Evolutionary conservation across 495 filamentous ascomycete genomes (phyloP).

Genomic region (Neurospora sp.): DNA sequence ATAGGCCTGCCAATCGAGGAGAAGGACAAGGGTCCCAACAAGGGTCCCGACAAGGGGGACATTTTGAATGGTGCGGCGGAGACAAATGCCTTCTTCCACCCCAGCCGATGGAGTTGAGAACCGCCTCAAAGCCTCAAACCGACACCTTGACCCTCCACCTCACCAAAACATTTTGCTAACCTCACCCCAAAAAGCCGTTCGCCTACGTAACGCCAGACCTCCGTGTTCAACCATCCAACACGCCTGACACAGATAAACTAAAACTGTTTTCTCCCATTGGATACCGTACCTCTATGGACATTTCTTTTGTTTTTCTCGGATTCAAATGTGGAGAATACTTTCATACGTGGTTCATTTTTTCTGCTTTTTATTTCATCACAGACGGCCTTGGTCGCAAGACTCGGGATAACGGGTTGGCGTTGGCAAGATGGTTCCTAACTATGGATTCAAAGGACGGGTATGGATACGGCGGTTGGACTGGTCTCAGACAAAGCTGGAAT

Average conservation of each 20-base stretch:
- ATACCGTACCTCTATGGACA: not conserved
- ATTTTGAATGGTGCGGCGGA: conserved; percentile 80
- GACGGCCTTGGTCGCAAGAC: not conserved
- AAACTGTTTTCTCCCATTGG: not conserved
- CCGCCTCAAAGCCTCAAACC: too few species aligned
- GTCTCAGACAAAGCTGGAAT: not conserved
- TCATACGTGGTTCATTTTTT: not conserved
- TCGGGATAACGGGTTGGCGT: not conserved
- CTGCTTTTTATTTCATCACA: not conserved
- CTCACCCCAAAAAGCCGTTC: not conserved
- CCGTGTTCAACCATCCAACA: not conserved
- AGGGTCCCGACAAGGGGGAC: conserved; percentile 82
- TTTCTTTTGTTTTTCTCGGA: not conserved
- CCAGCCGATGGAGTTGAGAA: too few species aligned
- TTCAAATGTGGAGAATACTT: not conserved
- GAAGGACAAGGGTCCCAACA: conserved; percentile 64
- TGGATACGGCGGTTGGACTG: not conserved
- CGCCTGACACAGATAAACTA: not conserved
- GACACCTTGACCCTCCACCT: not conserved
- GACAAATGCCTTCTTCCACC: not conserved
- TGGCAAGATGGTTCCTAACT: not conserved
- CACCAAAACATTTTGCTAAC: too few species aligned
- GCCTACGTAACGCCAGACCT: not conserved
- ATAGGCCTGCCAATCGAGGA: conserved; percentile 86
- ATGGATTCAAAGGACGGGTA: not conserved